Base-by-base conservation (phyloP, 2,329 filamentous ascomycete genomes). In the Cytospora paraplurivora region DNA sequence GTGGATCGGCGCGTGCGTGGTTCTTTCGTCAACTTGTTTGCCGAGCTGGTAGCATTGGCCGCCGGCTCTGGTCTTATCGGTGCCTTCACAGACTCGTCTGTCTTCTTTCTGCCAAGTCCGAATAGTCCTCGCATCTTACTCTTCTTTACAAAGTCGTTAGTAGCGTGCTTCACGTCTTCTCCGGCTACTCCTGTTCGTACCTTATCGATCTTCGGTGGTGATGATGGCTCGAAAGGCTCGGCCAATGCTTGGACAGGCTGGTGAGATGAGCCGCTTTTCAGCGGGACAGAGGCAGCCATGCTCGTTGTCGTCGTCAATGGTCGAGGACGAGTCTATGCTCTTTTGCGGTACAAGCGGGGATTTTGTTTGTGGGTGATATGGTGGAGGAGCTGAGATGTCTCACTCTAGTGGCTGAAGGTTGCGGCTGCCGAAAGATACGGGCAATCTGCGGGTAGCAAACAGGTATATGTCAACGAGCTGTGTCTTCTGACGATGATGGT, bases 21-120 rank as follows among this genome's bases (percentile, higher is more conserved):
- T 51, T 76, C 69, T 47, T 68, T 68, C 50, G 44, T 53, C 47
- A 63, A 49, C 34, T 53, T 63, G 63, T 47, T 49, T 34, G 60
- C 34, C 19, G 51, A 38, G 70, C 68, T 38, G 71, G 75, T 67
- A 66, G 74, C 70, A 65, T 78, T 67, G 67, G 72, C 66, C 66
- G 71, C 69, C 63, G 76, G 69, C 64, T 71, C 72, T 62, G 73
- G 66, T 67, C 63, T 65, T 65, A 71, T 65, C 47, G 71, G 66
- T 57, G 72, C 66, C 62, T 79, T 79, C 52, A 73, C 70, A 63
- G 79, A 78, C 34, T 81, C 77, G 53, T 81, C 77, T 56, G 77
- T 75, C 76, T 85, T 87, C 76, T 88, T 88, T 78, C 85, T 87
- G 62, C 84, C 84, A 65, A 88, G 82, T 5, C 83, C 81, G 73